Percentiles rank a stretch among this genome's conserved stretches.
Conservation (phyloP, 2,329 filamentous ascomycete genomes). For the Incumbomyces lentus region DNA sequence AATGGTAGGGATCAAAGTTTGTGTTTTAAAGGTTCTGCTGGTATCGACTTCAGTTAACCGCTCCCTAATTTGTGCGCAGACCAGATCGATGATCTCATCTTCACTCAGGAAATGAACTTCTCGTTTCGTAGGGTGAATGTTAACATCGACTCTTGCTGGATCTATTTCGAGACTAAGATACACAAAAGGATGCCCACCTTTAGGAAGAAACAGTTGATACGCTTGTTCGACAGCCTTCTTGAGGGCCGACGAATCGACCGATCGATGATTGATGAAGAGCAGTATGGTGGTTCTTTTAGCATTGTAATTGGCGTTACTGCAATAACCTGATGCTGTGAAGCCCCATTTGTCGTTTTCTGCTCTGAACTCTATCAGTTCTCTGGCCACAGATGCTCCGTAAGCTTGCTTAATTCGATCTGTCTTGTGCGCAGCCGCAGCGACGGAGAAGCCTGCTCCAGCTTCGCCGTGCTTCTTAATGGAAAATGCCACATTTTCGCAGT, state of each 20-base stretch:
- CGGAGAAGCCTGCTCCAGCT: slow-evolving; percentile 67
- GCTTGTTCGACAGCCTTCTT: slow-evolving; percentile 87
- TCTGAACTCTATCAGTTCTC: slow-evolving; percentile 71
- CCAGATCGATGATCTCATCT: slow-evolving; percentile 81
- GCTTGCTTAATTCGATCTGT: slow-evolving; percentile 84
- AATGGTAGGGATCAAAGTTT: slow-evolving; percentile 68
- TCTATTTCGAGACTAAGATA: slow-evolving; percentile 91
- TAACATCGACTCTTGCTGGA: slow-evolving; percentile 85
- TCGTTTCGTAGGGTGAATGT: slow-evolving; percentile 91
- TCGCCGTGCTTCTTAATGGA: slow-evolving; percentile 96
- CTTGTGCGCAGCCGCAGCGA: slow-evolving; percentile 60
- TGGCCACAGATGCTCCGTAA: slow-evolving; percentile 72
- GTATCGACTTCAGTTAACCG: slow-evolving; percentile 80
- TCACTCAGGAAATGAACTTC: slow-evolving; percentile 97
- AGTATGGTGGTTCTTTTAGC: slow-evolving; percentile 80
- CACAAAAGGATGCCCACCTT: slow-evolving; percentile 85
- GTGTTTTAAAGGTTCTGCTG: slow-evolving; percentile 87
- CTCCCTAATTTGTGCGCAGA: slow-evolving; percentile 69
- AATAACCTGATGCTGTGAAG: slow-evolving; percentile 69
- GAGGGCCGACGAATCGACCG: slow-evolving; percentile 79
- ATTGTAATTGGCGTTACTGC: slow-evolving; percentile 89
- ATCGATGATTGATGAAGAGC: slow-evolving; percentile 92
- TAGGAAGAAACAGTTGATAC: slow-evolving; percentile 78
- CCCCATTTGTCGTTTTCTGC: slow-evolving; percentile 67
- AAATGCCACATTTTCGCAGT: slow-evolving; percentile 84